Evolutionary conservation across 2,329 filamentous ascomycete species (phyloP).

Genomic region (Botrytis hyacinthi): DNA sequence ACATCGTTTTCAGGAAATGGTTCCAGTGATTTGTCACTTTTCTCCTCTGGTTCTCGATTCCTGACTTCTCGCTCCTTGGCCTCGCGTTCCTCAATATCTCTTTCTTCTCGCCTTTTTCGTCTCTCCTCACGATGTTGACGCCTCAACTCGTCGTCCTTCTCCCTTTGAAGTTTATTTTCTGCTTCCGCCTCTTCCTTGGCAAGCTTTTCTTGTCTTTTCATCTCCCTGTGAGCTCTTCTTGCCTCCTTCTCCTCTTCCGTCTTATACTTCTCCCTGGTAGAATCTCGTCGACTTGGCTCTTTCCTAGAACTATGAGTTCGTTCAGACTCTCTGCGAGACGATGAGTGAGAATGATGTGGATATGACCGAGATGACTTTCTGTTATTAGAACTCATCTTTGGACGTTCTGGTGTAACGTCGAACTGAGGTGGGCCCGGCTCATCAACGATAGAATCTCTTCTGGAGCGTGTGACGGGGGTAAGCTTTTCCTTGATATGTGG

Average conservation of each 20-base stretch:
- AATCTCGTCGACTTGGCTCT: slow-evolving; percentile 22
- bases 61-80: slow-evolving; percentile 8
- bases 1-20: slow-evolving; percentile 9
- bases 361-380: slow-evolving; percentile 16
- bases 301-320: slow-evolving; percentile 5
- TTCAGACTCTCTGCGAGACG: slow-evolving; percentile 8
- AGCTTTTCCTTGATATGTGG: slow-evolving; percentile 32
- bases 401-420: slow-evolving; percentile 4
- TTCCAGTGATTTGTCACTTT: neutral
- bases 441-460: slow-evolving; percentile 6
- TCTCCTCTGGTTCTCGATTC: slow-evolving; percentile 1
- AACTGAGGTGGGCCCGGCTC: slow-evolving; percentile 11
- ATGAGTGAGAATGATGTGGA: slow-evolving; percentile 19
- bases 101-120: slow-evolving; percentile 10
- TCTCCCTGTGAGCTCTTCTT: slow-evolving; percentile 28
- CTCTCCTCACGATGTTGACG: slow-evolving; percentile 10
- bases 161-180: slow-evolving; percentile 4
- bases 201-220: slow-evolving; percentile 24
- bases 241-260: slow-evolving; percentile 33
- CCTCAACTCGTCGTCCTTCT: slow-evolving; percentile 17
- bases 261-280: slow-evolving; percentile 25
- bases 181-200: slow-evolving; percentile 16
- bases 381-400: slow-evolving; percentile 8
- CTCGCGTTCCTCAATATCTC: slow-evolving; percentile 4
- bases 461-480: neutral